Conservation (phyloP, 306 rosid genomes). For the Echinosophora koreensis region DNA sequence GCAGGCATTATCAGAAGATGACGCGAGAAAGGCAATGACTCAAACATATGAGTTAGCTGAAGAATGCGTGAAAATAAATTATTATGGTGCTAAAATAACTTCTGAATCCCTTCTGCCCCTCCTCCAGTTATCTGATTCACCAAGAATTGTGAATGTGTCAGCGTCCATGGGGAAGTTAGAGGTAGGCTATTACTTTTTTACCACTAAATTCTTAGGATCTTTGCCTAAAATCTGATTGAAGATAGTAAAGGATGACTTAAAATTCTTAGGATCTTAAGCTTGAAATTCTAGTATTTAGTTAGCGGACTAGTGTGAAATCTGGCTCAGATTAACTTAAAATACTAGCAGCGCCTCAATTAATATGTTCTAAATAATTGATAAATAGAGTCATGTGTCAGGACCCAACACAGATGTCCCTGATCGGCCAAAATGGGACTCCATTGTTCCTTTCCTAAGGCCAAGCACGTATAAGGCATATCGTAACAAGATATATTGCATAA, state of each 20-base stretch:
- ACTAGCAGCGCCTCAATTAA: neutral
- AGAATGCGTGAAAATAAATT: constrained; percentile 62
- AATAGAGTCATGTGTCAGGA: neutral
- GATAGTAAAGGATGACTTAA: neutral
- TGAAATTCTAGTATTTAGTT: neutral
- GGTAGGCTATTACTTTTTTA: constrained; percentile 31
- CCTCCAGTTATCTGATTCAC: constrained; percentile 52
- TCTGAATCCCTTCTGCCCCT: constrained; percentile 49
- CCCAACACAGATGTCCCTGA: neutral
- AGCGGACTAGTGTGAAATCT: neutral
- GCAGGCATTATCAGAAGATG: constrained; percentile 41
- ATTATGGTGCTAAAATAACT: constrained; percentile 49
- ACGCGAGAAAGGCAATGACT: constrained; percentile 1
- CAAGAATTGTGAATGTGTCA: constrained; percentile 68
- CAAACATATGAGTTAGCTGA: constrained; percentile 51
- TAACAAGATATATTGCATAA: no score
- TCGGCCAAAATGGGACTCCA: neutral
- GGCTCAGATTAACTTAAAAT: neutral
- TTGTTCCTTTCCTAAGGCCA: neutral
- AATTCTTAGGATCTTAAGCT: neutral
- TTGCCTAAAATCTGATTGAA: neutral
- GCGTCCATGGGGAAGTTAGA: constrained; percentile 35
- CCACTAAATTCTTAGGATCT: neutral
- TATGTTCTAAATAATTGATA: neutral
- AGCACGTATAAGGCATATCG: neutral